Base-by-base conservation (phyloP, 176 grass and related monocot species). In the Paspalum vaginatum region DNA sequence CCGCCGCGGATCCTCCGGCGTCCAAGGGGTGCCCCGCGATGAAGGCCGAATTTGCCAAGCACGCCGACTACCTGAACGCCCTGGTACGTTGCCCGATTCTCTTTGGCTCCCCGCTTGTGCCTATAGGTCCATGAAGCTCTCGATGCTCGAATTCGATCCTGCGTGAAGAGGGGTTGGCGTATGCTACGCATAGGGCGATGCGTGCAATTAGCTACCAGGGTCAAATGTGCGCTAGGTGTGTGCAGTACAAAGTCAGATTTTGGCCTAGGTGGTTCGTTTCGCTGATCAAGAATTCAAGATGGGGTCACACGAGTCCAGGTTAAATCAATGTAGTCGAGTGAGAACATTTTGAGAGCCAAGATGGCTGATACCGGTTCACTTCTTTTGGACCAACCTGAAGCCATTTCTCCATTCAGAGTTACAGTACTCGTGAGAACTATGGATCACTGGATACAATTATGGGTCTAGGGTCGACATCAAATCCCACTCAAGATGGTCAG, bases 21-120 rank as follows among this genome's bases (percentile, higher is more conserved):
- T 77, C 72, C 7, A 74, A 20, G 49, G 78, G 56, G 42, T 76
- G 83, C 65, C 70, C 83, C 15, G 65, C 25, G 58, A 89, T 89
- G 87, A 89, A 85, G 87, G 65, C 65, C 12, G 77, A 85, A 72
- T 89, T 89, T 78, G 65, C 58, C 27, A 81, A 48, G 27, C 83
- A 89, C 58, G 32, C 82, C 27, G 87, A 81, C 27, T 89, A 77
- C 82, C 83, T 89, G 57, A 89, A 89, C 43, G 59, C 87, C 12
- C 72, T 85, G 72, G 83, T 89, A 85, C 15, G 71, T 32, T 0
- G 37, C 20, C 57, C 7, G 26, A 76, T 56, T n/a, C 57, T 11
- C 69, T 48, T 46, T 27, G n/a, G 2, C 6, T 75, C 63, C 18
- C 27, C 7, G 32, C 74, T 67, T 53, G 11, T 70, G 53, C 17